A percentile compares a stretch with the other conserved stretches of the same genome.
phyloP scores from a whole-genome alignment of 2,329 filamentous ascomycete species.

The Fusarium bactridioides region DNA sequence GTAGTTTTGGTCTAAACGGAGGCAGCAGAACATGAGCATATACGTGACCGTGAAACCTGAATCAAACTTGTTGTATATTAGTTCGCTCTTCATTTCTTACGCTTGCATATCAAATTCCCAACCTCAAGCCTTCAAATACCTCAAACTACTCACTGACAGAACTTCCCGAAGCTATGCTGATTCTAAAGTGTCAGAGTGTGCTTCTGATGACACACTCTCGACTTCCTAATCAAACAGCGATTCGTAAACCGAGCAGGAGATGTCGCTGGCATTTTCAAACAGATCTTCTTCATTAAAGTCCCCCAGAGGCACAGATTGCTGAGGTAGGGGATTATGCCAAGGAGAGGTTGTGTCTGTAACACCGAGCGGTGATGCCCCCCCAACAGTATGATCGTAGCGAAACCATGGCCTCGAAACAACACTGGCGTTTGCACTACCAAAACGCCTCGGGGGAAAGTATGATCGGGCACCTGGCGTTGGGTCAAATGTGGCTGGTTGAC shows the following conservation, averaged over 20 bases:
- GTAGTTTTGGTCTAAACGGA: no score
- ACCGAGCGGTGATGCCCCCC: not conserved
- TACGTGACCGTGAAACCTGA: not conserved
- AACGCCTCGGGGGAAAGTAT: not conserved
- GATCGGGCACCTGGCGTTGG: not conserved
- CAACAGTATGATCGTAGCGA: not conserved
- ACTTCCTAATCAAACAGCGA: not conserved
- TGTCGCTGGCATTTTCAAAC: constrained; percentile 3
- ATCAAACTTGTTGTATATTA: not conserved
- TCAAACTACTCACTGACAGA: not conserved
- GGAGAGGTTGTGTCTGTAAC: not conserved
- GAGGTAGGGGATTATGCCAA: not conserved
- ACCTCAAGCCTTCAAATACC: not conserved
- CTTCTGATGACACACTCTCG: not conserved
- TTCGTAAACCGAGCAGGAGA: not conserved
- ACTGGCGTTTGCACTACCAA: not conserved
- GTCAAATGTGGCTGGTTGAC: not conserved
- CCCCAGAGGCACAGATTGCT: not conserved
- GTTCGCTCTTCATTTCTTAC: constrained; percentile 4
- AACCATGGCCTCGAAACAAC: not conserved
- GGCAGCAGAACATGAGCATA: not conserved
- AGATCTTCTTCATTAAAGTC: not conserved
- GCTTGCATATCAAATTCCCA: not conserved
- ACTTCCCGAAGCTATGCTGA: not conserved
- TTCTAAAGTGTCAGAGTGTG: not conserved